Conservation (phyloP, 805 yeast species). For the Metschnikowia hibisci region DNA sequence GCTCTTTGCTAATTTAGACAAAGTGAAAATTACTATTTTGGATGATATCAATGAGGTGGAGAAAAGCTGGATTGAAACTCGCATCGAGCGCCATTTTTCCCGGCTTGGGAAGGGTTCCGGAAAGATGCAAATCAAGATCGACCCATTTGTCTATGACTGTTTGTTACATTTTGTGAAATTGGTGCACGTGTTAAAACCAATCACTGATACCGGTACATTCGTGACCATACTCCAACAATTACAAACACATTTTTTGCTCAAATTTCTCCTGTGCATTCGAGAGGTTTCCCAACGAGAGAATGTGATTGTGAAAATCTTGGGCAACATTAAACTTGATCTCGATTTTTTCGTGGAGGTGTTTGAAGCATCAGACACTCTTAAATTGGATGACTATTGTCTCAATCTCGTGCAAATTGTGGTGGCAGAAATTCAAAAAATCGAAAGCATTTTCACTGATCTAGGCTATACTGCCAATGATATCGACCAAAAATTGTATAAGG, state of each 20-base stretch:
- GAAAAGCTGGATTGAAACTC: conserved; percentile 29
- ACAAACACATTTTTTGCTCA: conserved; percentile 34
- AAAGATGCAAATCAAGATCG: conserved; percentile 23
- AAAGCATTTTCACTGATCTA: conserved; percentile 20
- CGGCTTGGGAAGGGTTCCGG: conserved; percentile 6
- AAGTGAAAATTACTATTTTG: conserved; percentile 35
- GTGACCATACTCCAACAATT: conserved; percentile 35
- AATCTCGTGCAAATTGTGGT: conserved; percentile 31
- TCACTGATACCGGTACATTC: conserved; percentile 35
- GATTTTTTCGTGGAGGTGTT: conserved; percentile 39
- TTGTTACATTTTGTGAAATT: conserved; percentile 40
- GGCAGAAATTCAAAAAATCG: conserved; percentile 25
- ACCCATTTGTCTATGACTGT: conserved; percentile 37
- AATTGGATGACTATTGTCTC: conserved; percentile 32
- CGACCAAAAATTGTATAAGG: conserved; percentile 25
- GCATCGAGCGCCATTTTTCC: conserved; percentile 25
- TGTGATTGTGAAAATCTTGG: conserved; percentile 16
- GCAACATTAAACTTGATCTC: conserved; percentile 35
- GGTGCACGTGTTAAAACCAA: conserved; percentile 37
- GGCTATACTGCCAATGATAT: conserved; percentile 26
- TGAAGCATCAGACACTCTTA: conserved; percentile 31
- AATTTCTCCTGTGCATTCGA: conserved; percentile 31
- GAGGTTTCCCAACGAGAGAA: conserved; percentile 18
- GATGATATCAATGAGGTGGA: conserved; percentile 39
- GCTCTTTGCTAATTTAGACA: conserved; percentile 40